These are phyloP conservation scores for Immersiella caudata DNA, from an alignment of 495 filamentous ascomycete genomes.

Conservation along the genomic window DNA sequence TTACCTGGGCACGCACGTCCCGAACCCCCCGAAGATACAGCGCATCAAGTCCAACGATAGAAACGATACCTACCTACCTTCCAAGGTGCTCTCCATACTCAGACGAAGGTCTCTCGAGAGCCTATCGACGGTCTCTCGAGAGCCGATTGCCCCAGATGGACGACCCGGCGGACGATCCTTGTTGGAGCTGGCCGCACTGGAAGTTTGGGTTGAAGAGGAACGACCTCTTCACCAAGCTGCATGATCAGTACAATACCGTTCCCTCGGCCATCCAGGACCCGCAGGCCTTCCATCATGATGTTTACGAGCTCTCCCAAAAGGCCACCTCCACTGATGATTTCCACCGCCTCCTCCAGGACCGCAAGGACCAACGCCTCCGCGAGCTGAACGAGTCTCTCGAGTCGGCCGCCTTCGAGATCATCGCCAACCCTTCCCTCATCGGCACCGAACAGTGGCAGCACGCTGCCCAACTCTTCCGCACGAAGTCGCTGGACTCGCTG, in stretches of 20 bases:
- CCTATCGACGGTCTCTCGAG: constrained; percentile 6
- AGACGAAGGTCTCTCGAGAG: constrained; percentile 2
- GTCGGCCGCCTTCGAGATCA: constrained; percentile 54
- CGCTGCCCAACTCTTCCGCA: constrained; percentile 54
- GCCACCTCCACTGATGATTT: constrained; percentile 49
- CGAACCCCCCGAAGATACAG: constrained; percentile 14
- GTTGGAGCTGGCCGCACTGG: constrained; percentile 53
- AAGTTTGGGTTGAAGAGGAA: constrained; percentile 49
- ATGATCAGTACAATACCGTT: constrained; percentile 48
- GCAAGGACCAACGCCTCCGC: constrained; percentile 50
- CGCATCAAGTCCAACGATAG: constrained; percentile 9
- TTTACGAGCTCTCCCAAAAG: constrained; percentile 48
- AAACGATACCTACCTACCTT: constrained; percentile 21
- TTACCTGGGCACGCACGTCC: constrained; percentile 24
- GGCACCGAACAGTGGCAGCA: constrained; percentile 55
- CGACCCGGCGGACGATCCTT: constrained; percentile 36
- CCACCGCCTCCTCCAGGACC: constrained; percentile 46
- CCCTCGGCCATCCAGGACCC: constrained; percentile 41
- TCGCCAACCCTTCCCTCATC: constrained; percentile 53
- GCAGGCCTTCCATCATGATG: constrained; percentile 48
- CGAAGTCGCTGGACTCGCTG: constrained; percentile 55
- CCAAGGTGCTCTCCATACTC: constrained; percentile 12
- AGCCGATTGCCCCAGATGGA: constrained; percentile 44
- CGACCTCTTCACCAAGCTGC: constrained; percentile 44
- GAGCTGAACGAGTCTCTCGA: constrained; percentile 52